These are phyloP conservation scores for Solanum hybrid DNA, from an alignment of 305 asterid genomes.

Conservation along the genomic window DNA sequence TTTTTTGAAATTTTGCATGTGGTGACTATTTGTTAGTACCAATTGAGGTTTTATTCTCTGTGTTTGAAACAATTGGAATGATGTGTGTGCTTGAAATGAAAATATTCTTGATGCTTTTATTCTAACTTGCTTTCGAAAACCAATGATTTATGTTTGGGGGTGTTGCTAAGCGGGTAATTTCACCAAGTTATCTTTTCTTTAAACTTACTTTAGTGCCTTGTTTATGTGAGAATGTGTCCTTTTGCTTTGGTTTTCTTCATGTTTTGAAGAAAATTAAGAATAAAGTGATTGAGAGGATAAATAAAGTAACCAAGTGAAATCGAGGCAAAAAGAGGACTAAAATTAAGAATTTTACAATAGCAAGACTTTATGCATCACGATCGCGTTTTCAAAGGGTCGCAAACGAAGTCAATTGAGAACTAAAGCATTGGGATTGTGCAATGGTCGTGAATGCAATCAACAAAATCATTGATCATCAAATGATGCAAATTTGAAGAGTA, in stretches of 20 bases:
- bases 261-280: too few species aligned
- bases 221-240: neutral
- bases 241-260: neutral
- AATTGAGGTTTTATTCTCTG: too few species aligned
- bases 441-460: too few species aligned
- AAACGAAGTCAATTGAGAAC: neutral
- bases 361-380: neutral
- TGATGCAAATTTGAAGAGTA: too few species aligned
- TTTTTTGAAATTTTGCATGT: neutral
- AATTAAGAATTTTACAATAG: neutral
- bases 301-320: neutral
- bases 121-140: neutral
- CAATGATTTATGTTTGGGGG: neutral
- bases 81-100: neutral
- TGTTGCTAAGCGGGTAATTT: neutral
- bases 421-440: too few species aligned
- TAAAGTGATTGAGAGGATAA: neutral
- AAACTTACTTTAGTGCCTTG: neutral
- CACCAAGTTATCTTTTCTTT: neutral
- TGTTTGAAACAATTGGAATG: neutral
- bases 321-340: neutral
- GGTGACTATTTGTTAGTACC: neutral
- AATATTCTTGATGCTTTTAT: neutral
- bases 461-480: neutral
- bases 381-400: neutral